Evolutionary conservation across 2,329 filamentous ascomycete genomes (phyloP), one percentile per base, ranked within the genome.

Genomic region (Fusarium nematophilum): DNA sequence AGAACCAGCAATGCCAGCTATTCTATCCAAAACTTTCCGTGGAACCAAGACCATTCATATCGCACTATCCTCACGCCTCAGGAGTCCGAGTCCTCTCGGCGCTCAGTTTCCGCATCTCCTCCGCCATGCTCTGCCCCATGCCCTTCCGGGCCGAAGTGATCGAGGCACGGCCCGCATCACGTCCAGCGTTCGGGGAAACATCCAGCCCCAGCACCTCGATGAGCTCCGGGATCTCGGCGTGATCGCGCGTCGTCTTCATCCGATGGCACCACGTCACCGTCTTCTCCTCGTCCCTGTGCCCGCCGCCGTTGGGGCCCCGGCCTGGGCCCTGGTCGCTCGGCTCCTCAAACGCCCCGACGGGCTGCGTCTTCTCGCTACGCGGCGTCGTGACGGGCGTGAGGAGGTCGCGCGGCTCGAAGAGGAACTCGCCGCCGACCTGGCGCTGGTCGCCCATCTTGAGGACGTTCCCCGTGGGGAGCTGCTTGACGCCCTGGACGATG

Each of bases 231-330:
- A 93, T 79, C 78, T 93, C 90, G 2, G 85, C 84, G 70, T 96
- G 92, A 64, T 93, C 91, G 42, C 91, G 79, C 10, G 91, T 94
- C 53, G 86, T 90, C 70, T 81, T 81, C 91, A 96, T 96, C 23
- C 91, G 82, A 75, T 94, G 90, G 67, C 89, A 93, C 91, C 92
- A 96, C 1, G 85, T 87, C 23, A 91, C 83, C 49, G 78, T 78
- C 75, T 90, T 90, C 68, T 84, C 79, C 68, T 85, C 79, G 3
- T 72, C 68, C 17, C 61, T 59, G 8, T 63, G 63, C 45, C 71
- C 70, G 18, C 69, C 72, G 6, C 30, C 47, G 7, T 33, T 45
- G 10, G 46, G 46, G 8, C 37, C 30, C 15, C 29, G 49, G 21
- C 18, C 18, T 13, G 18, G 15, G 10, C 25, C 21, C 23, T 18